Base-by-base conservation (phyloP, 2,329 filamentous ascomycete genomes). In the Emericellopsis cladophorae region DNA sequence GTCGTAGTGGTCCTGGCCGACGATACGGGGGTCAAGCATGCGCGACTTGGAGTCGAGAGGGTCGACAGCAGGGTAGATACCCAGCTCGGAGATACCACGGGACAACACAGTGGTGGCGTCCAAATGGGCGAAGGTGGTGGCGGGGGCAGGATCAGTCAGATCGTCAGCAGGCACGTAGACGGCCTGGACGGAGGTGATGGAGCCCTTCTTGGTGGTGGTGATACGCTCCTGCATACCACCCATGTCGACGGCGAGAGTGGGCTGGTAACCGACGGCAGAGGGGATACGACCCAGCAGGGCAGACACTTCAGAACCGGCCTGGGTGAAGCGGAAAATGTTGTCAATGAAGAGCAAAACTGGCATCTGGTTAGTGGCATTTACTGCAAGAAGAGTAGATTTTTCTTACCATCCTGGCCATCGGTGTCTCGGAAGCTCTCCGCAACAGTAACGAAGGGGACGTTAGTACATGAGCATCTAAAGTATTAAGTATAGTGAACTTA, bases 311-410 rank as follows among this genome's bases (percentile, higher is more conserved):
- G 92, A 96, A 89, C 92, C 92, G 67, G 92, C 92, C 75, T 96
- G 90, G 53, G 90, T 95, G 80, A 96, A 96, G 63, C 92, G 84
- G 87, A 95, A 96, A 73, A 98, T 96, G 80, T 98, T 98, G 84
- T 98, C 92, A 68, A 96, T 96, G 79, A 96, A 95, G 68, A 95
- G 88, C 65, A 95, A 77, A 79, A 95, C 87, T 84, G 45, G 6
- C n/a, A 18, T 14, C 18, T 15, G 5, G 9, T 41, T 26, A 29
- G 9, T 12, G 34, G 23, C 7, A 39, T 21, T 6, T 16, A 18
- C 38, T 31, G 8, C 24, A 35, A 40, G 24, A 39, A 43, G 51
- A 58, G 18, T 21, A 4, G 18, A 21, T 21, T 21, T 21, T 21
- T 21, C 77, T 60, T 63, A 84, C 79, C 83, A 72, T 95, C 89